Conservation (phyloP, 202 grass and related monocot genomes). For the Dendrocalamus latiflorus region DNA sequence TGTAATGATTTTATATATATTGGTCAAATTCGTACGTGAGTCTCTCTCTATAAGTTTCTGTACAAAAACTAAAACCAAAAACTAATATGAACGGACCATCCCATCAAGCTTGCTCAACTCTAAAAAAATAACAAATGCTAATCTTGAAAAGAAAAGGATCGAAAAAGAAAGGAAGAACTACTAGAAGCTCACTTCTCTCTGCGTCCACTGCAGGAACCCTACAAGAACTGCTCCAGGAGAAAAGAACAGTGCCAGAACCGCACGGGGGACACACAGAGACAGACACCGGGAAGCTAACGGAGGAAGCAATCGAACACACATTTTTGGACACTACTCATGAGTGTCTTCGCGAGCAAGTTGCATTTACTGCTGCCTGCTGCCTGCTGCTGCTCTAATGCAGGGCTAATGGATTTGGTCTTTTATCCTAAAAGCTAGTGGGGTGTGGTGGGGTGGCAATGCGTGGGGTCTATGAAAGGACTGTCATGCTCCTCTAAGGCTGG, state of each 20-base stretch:
- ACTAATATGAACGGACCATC: too few species aligned
- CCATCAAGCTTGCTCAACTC: neutral
- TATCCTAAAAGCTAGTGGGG: too few species aligned
- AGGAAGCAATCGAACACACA: neutral
- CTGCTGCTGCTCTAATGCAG: neutral
- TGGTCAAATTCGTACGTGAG: too few species aligned
- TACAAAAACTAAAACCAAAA: too few species aligned
- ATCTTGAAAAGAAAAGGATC: neutral
- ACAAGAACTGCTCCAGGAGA: constrained; percentile 19
- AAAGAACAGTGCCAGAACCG: neutral
- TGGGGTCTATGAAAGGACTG: too few species aligned
- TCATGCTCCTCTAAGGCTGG: too few species aligned
- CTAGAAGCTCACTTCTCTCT: neutral
- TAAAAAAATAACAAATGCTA: neutral
- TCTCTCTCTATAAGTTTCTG: too few species aligned
- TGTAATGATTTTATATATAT: too few species aligned
- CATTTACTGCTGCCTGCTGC: neutral
- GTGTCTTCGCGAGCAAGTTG: constrained; percentile 12
- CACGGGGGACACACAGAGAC: neutral
- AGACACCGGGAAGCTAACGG: neutral
- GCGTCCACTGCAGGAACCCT: neutral
- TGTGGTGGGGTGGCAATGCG: too few species aligned
- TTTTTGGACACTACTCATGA: neutral
- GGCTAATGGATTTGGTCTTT: too few species aligned
- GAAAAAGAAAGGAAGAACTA: too few species aligned